Evolutionary conservation across 164 flowering plant species (phyloP), one percentile per base, ranked within the genome.

Genomic region (Euptelea pleiosperma): DNA sequence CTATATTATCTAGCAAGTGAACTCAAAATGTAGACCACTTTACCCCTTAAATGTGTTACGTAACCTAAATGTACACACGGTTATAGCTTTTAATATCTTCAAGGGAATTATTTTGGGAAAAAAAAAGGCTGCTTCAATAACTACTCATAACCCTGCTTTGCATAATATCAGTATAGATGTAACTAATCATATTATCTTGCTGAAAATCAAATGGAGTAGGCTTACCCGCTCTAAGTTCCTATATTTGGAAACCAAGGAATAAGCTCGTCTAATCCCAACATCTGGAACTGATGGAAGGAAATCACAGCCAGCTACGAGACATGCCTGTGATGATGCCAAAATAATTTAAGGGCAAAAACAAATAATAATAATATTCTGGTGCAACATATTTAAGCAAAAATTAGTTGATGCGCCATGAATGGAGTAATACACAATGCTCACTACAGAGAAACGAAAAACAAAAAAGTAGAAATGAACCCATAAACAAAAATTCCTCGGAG

Each of bases 251-350:
- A 83, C 81, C 61, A 84, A 55, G 18, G 77, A 60, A 69, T 87
- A 61, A 59, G 92, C 89, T 61, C 73, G 80, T 52, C 52, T 79
- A 35, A 86, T 84, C 46, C 98, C 94, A 60, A 91, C 85, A 58
- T 88, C 89, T 41, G 76, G 86, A 52, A 86, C 65, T 16, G 93
- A 85, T 39, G 88, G 82, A 68, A 88, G 88, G 65, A 91, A 91
- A 74, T 87, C 97, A 68, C 95, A 84, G 28, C 93, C 93, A 64
- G 96, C 88, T 51, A 86, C 67, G 39, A 91, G 84, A 60, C 96
- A 84, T 82, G 30, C 94, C 96, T 91, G 81, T 25, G n/a, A 58
- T 47, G 60, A 42, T 50, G 47, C 55, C 6, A 40, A 24, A 29
- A 11, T 1, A 11, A 1, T 8, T 10, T 35, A 51, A 43, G 51